These are phyloP conservation scores for Clarkia xantiana DNA, from an alignment of 345 rosid genomes.

Conservation along the genomic window DNA sequence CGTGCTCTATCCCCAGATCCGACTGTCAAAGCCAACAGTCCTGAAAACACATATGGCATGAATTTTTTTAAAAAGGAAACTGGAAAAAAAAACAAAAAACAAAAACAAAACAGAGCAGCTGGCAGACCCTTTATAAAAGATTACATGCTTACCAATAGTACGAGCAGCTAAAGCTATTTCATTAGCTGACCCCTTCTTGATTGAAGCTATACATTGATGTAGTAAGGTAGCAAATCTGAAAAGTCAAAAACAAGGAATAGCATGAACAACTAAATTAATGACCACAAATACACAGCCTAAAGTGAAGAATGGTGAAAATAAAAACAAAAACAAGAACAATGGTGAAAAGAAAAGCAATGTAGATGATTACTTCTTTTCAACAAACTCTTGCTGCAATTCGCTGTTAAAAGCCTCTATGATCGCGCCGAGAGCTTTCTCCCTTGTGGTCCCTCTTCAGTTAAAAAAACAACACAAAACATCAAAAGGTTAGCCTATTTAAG, in stretches of 20 bases:
- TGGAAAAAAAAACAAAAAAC: too few relatives aligned
- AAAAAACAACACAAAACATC: constrained; percentile 2
- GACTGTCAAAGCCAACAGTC: constrained; percentile 70
- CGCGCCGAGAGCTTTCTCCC: constrained; percentile 62
- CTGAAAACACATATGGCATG: constrained; percentile 16
- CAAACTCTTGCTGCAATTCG: constrained; percentile 56
- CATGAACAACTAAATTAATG: too few relatives aligned
- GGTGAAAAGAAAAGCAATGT: too few relatives aligned
- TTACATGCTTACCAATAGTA: constrained; percentile 40
- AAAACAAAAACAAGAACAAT: too few relatives aligned
- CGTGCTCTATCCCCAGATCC: constrained; percentile 48
- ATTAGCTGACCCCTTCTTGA: constrained; percentile 58
- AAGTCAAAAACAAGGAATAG: not conserved
- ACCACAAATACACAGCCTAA: too few relatives aligned
- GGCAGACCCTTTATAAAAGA: not conserved
- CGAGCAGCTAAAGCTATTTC: constrained; percentile 66
- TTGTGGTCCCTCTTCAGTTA: constrained; percentile 55
- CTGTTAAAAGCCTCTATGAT: constrained; percentile 62
- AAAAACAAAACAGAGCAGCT: not conserved
- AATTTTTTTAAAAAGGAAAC: not conserved
- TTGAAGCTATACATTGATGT: constrained; percentile 49
- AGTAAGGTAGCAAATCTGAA: constrained; percentile 74
- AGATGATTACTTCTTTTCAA: constrained; percentile 56
- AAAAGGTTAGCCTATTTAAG: too few relatives aligned
- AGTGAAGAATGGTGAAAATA: too few relatives aligned